phyloP scores from a whole-genome alignment of 2,329 filamentous ascomycete genomes.

The Cladosporium sphaerospermum region DNA sequence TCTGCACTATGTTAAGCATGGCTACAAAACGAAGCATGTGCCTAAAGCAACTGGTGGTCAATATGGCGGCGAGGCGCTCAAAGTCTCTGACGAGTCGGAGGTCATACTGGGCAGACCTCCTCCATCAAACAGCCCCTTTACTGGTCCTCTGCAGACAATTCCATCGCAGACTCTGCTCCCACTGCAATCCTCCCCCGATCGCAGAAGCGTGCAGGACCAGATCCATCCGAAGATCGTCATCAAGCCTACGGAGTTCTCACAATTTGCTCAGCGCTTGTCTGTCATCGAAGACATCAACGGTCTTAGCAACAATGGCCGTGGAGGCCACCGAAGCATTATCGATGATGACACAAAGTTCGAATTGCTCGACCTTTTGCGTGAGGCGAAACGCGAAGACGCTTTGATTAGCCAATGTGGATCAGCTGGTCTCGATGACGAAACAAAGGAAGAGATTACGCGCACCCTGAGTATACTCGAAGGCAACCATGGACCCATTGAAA shows the following conservation, averaged over 20 bases:
- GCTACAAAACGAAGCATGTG: conserved; percentile 10
- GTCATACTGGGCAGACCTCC: conserved; percentile 11
- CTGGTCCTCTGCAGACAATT: conserved; percentile 22
- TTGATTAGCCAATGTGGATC: conserved; percentile 11
- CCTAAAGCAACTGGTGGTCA: conserved; percentile 3
- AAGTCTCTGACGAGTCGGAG: conserved; percentile 14
- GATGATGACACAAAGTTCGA: conserved; percentile 12
- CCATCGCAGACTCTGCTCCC: conserved; percentile 20
- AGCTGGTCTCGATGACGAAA: conserved; percentile 10
- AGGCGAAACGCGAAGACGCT: conserved; percentile 14
- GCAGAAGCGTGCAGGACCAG: not conserved
- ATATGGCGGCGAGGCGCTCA: conserved; percentile 8
- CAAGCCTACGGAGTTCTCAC: conserved; percentile 11
- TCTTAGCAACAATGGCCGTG: not conserved
- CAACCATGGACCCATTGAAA: conserved; percentile 11
- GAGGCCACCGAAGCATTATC: not conserved
- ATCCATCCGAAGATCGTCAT: conserved; percentile 1
- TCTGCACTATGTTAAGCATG: conserved; percentile 7
- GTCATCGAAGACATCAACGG: conserved; percentile 9
- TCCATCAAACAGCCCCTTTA: conserved; percentile 23
- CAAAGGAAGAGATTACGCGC: conserved; percentile 14
- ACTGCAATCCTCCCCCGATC: not conserved
- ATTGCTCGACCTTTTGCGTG: conserved; percentile 15
- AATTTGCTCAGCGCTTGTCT: conserved; percentile 13
- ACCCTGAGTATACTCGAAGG: conserved; percentile 23